Evolutionary conservation across 495 filamentous ascomycete species (phyloP).

Genomic region (Lepraria neglecta): DNA sequence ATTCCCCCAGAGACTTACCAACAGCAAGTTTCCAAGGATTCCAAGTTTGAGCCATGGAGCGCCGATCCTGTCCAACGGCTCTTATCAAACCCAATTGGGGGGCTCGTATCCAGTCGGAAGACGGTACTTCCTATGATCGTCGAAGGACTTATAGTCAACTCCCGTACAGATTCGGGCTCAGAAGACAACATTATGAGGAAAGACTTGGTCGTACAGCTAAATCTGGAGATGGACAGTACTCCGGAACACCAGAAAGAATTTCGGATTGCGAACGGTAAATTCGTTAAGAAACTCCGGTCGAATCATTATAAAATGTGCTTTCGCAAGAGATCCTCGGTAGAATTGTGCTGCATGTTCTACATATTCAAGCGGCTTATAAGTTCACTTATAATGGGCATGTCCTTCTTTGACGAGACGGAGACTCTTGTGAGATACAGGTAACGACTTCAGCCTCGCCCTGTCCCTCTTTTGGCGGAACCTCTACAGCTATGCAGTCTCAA

Average conservation of each 20-base stretch:
- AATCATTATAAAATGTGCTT: slow-evolving; percentile 1
- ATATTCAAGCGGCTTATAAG: slow-evolving; percentile 1
- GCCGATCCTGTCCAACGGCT: background rate
- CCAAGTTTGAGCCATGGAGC: background rate
- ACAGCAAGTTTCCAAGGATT: no score
- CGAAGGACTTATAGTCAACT: background rate
- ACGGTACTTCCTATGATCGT: slow-evolving; percentile 13
- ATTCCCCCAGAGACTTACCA: no score
- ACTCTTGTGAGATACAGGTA: slow-evolving; percentile 11
- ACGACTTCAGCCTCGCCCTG: slow-evolving; percentile 9
- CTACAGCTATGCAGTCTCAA: slow-evolving; percentile 16
- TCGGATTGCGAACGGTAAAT: background rate
- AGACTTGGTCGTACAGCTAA: slow-evolving; percentile 6
- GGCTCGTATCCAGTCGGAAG: background rate
- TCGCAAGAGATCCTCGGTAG: slow-evolving; percentile 1
- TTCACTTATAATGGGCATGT: slow-evolving; percentile 19
- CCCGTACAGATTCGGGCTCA: slow-evolving; percentile 17
- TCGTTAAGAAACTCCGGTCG: background rate
- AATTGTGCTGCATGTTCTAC: slow-evolving; percentile 5
- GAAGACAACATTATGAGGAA: slow-evolving; percentile 17
- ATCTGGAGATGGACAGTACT: slow-evolving; percentile 7
- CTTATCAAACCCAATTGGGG: no score
- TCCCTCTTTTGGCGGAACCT: background rate
- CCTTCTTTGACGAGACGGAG: slow-evolving; percentile 16
- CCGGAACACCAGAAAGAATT: slow-evolving; percentile 4